Evolutionary conservation across 2,329 filamentous ascomycete genomes (phyloP), one percentile per base, ranked within the genome.

Genomic region (Sporothrix variecibatus): DNA sequence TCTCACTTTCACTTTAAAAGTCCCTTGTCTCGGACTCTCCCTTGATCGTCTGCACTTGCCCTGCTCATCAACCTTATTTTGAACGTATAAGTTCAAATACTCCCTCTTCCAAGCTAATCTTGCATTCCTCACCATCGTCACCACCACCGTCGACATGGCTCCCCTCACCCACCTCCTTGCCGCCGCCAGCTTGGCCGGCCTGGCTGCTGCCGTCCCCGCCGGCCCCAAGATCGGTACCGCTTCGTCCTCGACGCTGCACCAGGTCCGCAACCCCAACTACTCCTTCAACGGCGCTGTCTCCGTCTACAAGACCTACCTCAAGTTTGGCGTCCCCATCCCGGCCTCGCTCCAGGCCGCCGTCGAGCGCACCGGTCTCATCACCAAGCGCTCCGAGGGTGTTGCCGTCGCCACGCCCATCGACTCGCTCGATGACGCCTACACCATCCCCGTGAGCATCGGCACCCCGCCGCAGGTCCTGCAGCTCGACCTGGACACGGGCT

Each of bases 371-470:
- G 60, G 72, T 12, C 46, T 58, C 9, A 49, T 68, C 3, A 6
- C 64, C 28, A 73, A 78, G 80, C 46, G 81, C 76, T 28, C 7
- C n/a, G 20, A 62, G 15, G 58, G 49, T 74, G 79, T 81, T 82
- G 51, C 84, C 74, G 83, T 82, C 2, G 74, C 81, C 31, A 82
- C 84, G 23, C 84, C 82, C 23, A 86, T 87, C 0, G 81, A 85
- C 75, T 77, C 81, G n/a, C 81, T 83, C 71, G 87, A 89, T 76
- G 79, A 80, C 28, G 84, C 87, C 76, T 75, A 75, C 73, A 71
- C 73, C 23, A 75, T 75, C 49, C 82, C 82, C 5, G 82, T 85
- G 15, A 78, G 82, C 53, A 82, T 85, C n/a, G 84, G 84, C 17
- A 83, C 78, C 15, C 80, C 81, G 26, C 62, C 76, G 2, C 79